These are phyloP conservation scores for Boechera stricta DNA, from an alignment of 345 rosid genomes.

Conservation along the genomic window DNA sequence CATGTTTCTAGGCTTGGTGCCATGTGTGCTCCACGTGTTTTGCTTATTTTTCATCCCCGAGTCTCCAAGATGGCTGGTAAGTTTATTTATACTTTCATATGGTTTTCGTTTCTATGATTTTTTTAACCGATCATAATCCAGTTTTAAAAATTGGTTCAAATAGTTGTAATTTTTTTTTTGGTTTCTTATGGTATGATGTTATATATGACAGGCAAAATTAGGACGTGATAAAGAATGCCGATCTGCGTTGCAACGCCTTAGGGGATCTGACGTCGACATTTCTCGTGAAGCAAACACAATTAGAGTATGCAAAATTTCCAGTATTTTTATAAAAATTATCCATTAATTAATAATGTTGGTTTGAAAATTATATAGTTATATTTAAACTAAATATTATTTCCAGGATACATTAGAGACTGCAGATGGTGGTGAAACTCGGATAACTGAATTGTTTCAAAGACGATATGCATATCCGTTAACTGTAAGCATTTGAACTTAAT, in stretches of 20 bases:
- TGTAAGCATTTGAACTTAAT: slow-evolving; percentile 30
- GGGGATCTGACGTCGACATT: slow-evolving; percentile 48
- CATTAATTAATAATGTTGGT: background rate
- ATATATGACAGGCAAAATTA: slow-evolving; percentile 36
- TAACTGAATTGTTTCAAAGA: slow-evolving; percentile 46
- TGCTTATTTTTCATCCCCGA: slow-evolving; percentile 48
- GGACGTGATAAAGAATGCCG: slow-evolving; percentile 46
- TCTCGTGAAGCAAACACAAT: slow-evolving; percentile 47
- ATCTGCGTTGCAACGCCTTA: slow-evolving; percentile 46
- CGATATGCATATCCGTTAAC: slow-evolving; percentile 43
- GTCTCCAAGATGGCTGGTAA: slow-evolving; percentile 55
- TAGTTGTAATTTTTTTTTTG: too few relatives aligned
- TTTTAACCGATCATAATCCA: background rate
- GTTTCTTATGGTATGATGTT: background rate
- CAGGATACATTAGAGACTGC: slow-evolving; percentile 40
- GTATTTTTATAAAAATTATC: background rate
- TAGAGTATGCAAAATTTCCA: slow-evolving; percentile 24
- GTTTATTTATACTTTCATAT: background rate
- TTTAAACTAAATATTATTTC: background rate
- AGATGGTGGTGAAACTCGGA: slow-evolving; percentile 15
- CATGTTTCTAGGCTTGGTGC: slow-evolving; percentile 36
- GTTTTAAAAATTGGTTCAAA: too few relatives aligned
- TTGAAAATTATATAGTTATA: background rate
- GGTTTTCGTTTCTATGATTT: background rate
- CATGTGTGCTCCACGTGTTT: slow-evolving; percentile 40